Base-by-base conservation (phyloP, 2,329 filamentous ascomycete genomes). In the Ophiosphaerella korrae region DNA sequence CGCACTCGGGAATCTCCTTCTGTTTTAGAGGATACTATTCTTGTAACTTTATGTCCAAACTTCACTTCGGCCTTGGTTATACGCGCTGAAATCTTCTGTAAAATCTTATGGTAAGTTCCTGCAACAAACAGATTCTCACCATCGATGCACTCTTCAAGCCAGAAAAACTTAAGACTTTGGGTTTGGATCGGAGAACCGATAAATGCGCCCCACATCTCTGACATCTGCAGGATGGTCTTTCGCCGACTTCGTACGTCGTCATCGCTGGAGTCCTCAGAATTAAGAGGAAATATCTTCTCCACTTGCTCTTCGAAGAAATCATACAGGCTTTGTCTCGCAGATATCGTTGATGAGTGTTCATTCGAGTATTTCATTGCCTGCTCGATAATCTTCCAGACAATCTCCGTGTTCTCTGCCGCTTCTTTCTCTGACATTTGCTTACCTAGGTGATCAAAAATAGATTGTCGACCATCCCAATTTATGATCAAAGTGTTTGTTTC, bases 121-220 rank as follows among this genome's bases (percentile, higher is more conserved):
- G 82, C 82, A 29, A 87, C 82, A 53, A 87, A 86, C 29, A 84
- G 77, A 60, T 86, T 87, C 65, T 83, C 84, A 39, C 88, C 88
- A 66, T 90, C 88, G 45, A 91, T 86, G 58, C 87, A 89, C 71
- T 91, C 87, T 66, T 92, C 88, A 5, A 92, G 68, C 87, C 88
- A 90, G 68, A 90, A 89, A 74, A 85, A 91, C 74, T 86, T 89
- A 29, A 91, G 75, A 60, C 87, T 90, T 68, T 92, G 88, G 23
- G 67, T 80, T 45, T 78, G 74, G 7, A 89, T 77, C 0, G 84
- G 81, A 51, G 82, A 87, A 12, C 88, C 88, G 5, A 90, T 80
- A 66, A 89, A 91, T 0, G 83, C 82, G 2, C 88, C 88, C 87
- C 88, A 90, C 62, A 84, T 79, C 59, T 87, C 82, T 3, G 84